Evolutionary conservation across 2,329 filamentous ascomycete species (phyloP).

Genomic region (Apiospora aurea): DNA sequence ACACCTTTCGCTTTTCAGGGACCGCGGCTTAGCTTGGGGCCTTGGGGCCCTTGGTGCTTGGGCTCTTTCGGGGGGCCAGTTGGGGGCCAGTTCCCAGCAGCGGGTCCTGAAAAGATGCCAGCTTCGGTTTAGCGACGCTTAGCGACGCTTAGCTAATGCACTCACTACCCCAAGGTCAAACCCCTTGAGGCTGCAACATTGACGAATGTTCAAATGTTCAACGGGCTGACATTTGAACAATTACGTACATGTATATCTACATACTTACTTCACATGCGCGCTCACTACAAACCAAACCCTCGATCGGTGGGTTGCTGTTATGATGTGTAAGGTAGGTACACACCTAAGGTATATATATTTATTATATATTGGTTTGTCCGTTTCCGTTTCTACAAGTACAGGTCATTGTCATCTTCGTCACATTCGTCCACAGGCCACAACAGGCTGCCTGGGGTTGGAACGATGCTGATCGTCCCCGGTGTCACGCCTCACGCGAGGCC

Average conservation of each 20-base stretch:
- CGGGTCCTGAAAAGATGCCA: background rate
- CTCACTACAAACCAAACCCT: background rate
- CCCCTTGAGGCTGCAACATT: background rate
- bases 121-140: background rate
- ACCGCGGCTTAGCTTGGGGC: slow-evolving; percentile 12
- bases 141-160: slow-evolving; percentile 1
- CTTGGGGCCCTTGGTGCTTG: background rate
- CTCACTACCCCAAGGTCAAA: background rate
- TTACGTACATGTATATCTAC: too few relatives aligned
- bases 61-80: too few relatives aligned
- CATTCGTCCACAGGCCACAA: background rate
- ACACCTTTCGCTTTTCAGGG: slow-evolving; percentile 26
- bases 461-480: background rate
- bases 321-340: background rate
- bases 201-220: too few relatives aligned
- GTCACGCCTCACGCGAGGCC: background rate
- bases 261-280: too few relatives aligned
- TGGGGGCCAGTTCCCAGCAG: background rate
- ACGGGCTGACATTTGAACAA: too few relatives aligned
- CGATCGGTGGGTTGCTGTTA: background rate
- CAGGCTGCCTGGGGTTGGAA: background rate
- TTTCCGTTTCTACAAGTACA: background rate
- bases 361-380: background rate
- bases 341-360: too few relatives aligned
- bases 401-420: background rate